phyloP scores from a whole-genome alignment of 768 basidiomycete species.

The Collybia sordida region DNA sequence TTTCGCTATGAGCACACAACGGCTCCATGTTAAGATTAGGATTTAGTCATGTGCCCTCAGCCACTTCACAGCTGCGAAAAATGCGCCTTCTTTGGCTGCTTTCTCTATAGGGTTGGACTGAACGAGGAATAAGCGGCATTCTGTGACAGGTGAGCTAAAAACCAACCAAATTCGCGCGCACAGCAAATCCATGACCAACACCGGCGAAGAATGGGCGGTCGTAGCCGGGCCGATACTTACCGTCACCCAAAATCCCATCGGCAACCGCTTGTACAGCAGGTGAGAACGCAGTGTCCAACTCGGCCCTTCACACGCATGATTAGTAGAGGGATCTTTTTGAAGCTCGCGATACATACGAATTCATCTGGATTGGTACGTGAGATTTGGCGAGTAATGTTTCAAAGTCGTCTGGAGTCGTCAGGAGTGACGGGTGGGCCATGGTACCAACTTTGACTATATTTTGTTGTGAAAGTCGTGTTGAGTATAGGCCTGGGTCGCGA shows the following conservation, averaged over 20 bases:
- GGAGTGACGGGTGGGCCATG: conserved; percentile 33
- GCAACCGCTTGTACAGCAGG: conserved; percentile 12
- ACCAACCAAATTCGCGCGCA: conserved; percentile 14
- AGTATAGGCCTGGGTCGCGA: conserved; percentile 21
- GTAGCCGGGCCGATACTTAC: conserved; percentile 13
- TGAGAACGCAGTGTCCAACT: conserved; percentile 10
- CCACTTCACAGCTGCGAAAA: conserved; percentile 16
- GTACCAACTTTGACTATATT: conserved; percentile 25
- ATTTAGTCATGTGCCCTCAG: conserved; percentile 10
- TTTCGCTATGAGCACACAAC: too few relatives aligned
- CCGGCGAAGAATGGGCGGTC: conserved; percentile 14
- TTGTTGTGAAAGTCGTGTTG: conserved; percentile 28
- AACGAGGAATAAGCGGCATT: neutral
- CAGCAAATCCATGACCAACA: conserved; percentile 15
- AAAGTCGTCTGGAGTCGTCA: conserved; percentile 33
- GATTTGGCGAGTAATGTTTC: conserved; percentile 15
- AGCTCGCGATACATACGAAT: conserved; percentile 7
- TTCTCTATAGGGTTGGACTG: conserved; percentile 16
- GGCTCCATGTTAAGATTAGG: too few relatives aligned
- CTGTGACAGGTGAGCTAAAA: neutral
- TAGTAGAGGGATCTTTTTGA: neutral
- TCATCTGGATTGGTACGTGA: conserved; percentile 14
- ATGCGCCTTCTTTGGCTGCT: conserved; percentile 15
- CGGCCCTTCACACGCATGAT: conserved; percentile 5
- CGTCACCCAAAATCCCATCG: conserved; percentile 11